Evolutionary conservation across 169 alveolate genomes (phyloP), one percentile per base, ranked within the genome.

Genomic region (Theileria equi): DNA sequence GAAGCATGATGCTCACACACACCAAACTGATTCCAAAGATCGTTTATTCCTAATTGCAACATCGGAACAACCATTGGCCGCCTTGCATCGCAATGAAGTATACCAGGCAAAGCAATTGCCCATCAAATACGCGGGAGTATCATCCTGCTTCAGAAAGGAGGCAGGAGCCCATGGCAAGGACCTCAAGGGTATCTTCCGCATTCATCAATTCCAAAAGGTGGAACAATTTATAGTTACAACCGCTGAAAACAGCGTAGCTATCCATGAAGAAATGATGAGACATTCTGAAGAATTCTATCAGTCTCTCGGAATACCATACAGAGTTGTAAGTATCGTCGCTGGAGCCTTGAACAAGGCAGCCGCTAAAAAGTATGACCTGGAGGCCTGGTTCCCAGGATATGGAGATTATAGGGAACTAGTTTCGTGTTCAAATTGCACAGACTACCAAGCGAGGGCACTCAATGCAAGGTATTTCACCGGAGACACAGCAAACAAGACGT

Each of bases 131-230:
- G 98, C 98, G 0, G 99, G 99, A 5, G 49, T 88, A 38, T 95
- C 99, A 43, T 88, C 99, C 3, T 97, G 99, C 62, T 98, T 98
- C 91, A 92, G 99, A 68, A 96, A 95, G 86, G 99, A 98, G 88
- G 99, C 99, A n/a, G 99, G 99, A 13, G 98, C 99, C 34, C 98
- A 96, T 71, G 99, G 99, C 47, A 94, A 91, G 64, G 99, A 98
- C 79, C 95, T 95, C 29, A 93, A 99, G 97, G 99, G 99, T 8
- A 94, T 98, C 25, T 96, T 95, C 84, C 90, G 99, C 57, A 96
- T 98, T 44, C 99, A 98, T 74, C 97, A 98, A 81, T 98, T 98
- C 88, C 99, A 98, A 78, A 98, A 98, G 81, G 93, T 98, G 29
- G 99, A 98, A 82, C 98, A 98, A 84, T 96, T 98, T 71, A 90